phyloP scores from a whole-genome alignment of 495 filamentous ascomycete species.

The Aspergillus wentii region DNA sequence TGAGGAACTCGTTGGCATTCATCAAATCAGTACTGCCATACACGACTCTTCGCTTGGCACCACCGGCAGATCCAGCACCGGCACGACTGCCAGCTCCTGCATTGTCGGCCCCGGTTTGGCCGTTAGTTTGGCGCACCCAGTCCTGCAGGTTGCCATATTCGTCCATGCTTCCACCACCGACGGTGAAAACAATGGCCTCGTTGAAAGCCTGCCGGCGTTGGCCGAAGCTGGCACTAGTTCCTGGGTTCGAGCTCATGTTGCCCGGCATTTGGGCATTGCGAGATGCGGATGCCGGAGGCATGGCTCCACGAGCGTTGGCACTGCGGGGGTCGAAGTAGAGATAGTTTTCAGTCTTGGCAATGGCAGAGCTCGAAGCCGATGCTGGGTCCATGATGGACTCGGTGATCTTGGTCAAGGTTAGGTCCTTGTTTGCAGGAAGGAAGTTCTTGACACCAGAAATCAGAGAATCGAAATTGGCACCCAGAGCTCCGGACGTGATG shows the following conservation, averaged over 20 bases:
- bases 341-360: slow-evolving; percentile 95
- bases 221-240: slow-evolving; percentile 84
- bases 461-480: slow-evolving; percentile 88
- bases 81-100: slow-evolving; percentile 42
- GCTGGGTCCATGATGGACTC: slow-evolving; percentile 98
- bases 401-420: slow-evolving; percentile 95
- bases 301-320: slow-evolving; percentile 88
- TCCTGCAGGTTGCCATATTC: slow-evolving; percentile 98
- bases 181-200: slow-evolving; percentile 94
- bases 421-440: slow-evolving; percentile 87
- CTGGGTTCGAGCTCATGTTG: slow-evolving; percentile 43
- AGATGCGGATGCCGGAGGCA: slow-evolving; percentile 61
- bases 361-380: slow-evolving; percentile 80
- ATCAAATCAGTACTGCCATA: slow-evolving; percentile 95
- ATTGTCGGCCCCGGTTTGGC: slow-evolving; percentile 42
- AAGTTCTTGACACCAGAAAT: slow-evolving; percentile 99
- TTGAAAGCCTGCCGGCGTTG: slow-evolving; percentile 90
- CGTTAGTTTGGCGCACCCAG: slow-evolving; percentile 77
- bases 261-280: slow-evolving; percentile 50
- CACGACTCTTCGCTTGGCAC: slow-evolving; percentile 67
- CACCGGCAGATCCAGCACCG: slow-evolving; percentile 16
- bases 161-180: slow-evolving; percentile 97
- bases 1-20: slow-evolving; percentile 84
- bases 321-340: slow-evolving; percentile 97
- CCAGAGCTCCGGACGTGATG: slow-evolving; percentile 83